Percentiles rank a stretch among this genome's conserved stretches.
Conservation (phyloP, 2,329 filamentous ascomycete genomes). For the Teratosphaeriaceae sp. region DNA sequence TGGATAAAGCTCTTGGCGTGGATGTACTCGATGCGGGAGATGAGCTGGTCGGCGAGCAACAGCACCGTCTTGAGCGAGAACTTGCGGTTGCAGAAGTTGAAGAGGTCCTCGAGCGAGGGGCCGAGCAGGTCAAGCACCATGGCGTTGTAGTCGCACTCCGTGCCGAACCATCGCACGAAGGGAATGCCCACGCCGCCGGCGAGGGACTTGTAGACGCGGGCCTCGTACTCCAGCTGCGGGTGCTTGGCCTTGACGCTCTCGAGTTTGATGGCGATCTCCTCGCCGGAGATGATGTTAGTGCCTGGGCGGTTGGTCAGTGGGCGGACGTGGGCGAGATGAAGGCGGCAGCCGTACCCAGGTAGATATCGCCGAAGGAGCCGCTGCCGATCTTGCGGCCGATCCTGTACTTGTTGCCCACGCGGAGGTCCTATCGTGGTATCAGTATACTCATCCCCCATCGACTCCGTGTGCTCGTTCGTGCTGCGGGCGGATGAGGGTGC, state of each 20-base stretch:
- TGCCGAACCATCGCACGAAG: conserved; percentile 99
- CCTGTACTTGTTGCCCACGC: conserved; percentile 99
- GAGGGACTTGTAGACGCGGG: conserved; percentile 81
- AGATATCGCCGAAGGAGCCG: conserved; percentile 96
- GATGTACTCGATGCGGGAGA: conserved; percentile 99
- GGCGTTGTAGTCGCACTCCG: conserved; percentile 99
- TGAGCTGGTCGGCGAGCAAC: conserved; percentile 92
- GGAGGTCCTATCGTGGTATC: conserved; percentile 66
- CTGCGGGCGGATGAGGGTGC: conserved; percentile 19
- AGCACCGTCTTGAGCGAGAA: conserved; percentile 98
- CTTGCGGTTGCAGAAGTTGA: conserved; percentile 99
- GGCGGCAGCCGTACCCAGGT: conserved; percentile 57
- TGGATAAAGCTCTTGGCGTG: conserved; percentile 99
- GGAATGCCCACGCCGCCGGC: conserved; percentile 96
- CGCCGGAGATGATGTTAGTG: conserved; percentile 98
- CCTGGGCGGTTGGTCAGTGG: conserved; percentile 43
- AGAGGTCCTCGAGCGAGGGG: conserved; percentile 91
- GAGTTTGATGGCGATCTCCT: conserved; percentile 99
- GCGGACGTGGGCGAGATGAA: conserved; percentile 3
- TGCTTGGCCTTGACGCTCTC: conserved; percentile 99
- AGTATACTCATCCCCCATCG: conserved; percentile 21
- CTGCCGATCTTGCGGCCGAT: conserved; percentile 99
- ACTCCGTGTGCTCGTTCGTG: background rate
- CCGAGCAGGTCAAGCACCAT: conserved; percentile 98
- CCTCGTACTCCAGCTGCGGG: conserved; percentile 97